Evolutionary conservation across 495 filamentous ascomycete species (phyloP), one percentile per base, ranked within the genome.

Genomic region (Penicillium mononematosum): DNA sequence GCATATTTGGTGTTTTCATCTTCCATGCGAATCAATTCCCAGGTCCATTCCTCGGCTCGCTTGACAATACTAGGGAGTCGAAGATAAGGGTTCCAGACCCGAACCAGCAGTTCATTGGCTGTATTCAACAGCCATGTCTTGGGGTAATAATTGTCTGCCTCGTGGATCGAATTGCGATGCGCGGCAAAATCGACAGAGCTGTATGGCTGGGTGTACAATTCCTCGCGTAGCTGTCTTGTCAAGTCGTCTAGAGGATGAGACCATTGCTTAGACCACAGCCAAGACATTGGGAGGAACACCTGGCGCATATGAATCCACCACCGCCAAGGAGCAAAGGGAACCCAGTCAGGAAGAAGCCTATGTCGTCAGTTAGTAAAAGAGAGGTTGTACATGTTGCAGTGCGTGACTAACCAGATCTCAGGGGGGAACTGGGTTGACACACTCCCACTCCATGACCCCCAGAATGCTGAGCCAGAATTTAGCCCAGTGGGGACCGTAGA

Each of bases 251-350:
- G 76, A 17, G 89, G 88, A 55, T 83, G 84, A 11, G 81, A 79
- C 80, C 86, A 95, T 43, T 80, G 81, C 73, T 86, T 87, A 7
- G 90, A 93, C 76, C 87, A 96, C 39, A 97, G 77, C 63, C 87
- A 98, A 12, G 88, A 85, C 90, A 98, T 96, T 10, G 93, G 88
- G 36, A 96, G 71, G 70, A 92, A 96, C 31, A 98, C 93, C 69
- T 88, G 84, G 16, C 94, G 90, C 72, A 96, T 96, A 59, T 98
- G 94, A 59, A 96, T 91, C 94, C 94, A 98, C 94, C 94, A 98
- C 45, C 91, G 80, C 94, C 95, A 98, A 0, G 95, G 94, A 10
- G 90, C 87, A 61, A 98, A 82, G 1, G 94, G 95, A 14, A 92
- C 84, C 93, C 94, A 98, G 70, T 98, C 91, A 2, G 94, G 95